Conservation (phyloP, 106 monocot genomes). For the Allium cepa region DNA sequence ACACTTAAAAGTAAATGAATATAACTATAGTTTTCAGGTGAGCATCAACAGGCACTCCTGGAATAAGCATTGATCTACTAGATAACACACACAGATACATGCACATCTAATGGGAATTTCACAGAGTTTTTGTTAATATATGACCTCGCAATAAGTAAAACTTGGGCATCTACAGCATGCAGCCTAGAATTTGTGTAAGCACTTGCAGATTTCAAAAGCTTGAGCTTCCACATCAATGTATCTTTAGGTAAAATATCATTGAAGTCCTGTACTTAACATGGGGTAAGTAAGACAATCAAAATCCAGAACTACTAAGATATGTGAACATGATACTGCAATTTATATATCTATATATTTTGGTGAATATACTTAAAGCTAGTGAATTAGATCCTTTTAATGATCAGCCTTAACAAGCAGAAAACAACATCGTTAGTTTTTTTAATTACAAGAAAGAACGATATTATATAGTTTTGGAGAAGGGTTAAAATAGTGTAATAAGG, state of each 20-base stretch:
- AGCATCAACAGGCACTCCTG: neutral
- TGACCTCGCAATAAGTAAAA: slow-evolving; percentile 79
- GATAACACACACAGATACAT: neutral
- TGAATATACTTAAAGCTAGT: too few species aligned
- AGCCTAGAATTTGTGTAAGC: slow-evolving; percentile 85
- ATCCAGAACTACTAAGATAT: neutral
- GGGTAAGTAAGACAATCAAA: neutral
- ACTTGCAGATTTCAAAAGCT: slow-evolving; percentile 63
- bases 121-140: neutral
- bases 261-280: slow-evolving; percentile 54
- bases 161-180: slow-evolving; percentile 81
- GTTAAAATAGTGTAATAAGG: neutral
- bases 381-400: too few species aligned
- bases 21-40: too few species aligned
- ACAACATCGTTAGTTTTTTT: too few species aligned
- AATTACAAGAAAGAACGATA: too few species aligned
- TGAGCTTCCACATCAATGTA: slow-evolving; percentile 76
- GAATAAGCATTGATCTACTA: neutral
- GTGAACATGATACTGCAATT: too few species aligned
- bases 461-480: too few species aligned
- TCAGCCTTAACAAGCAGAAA: too few species aligned
- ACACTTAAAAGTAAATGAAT: too few species aligned
- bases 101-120: neutral
- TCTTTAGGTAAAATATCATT: slow-evolving; percentile 75
- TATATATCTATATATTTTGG: too few species aligned